These are phyloP conservation scores for Eucalyptus coolabah DNA, from an alignment of 345 rosid species.

Conservation along the genomic window DNA sequence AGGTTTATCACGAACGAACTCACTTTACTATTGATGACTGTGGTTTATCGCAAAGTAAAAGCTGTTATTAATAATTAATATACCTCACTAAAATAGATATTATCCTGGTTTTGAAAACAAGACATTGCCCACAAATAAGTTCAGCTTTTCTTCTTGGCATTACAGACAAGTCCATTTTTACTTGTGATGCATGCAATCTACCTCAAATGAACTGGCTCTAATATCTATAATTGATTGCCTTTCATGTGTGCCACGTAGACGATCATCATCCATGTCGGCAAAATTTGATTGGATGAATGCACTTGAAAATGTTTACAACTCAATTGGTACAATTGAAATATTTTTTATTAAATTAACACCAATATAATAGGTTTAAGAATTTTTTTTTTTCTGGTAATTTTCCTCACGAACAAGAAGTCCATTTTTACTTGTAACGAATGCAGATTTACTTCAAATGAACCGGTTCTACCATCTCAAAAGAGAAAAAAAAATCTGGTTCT, in stretches of 20 bases:
- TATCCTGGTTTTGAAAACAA: not conserved
- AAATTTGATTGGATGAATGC: too few relatives aligned
- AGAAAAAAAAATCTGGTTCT: too few relatives aligned
- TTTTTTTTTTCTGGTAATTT: not conserved
- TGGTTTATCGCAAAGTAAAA: not conserved
- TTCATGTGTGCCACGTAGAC: not conserved
- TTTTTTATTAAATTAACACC: too few relatives aligned
- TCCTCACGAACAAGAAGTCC: not conserved
- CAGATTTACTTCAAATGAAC: not conserved
- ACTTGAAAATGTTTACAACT: too few relatives aligned
- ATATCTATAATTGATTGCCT: not conserved
- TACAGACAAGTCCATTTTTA: not conserved
- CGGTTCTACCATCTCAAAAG: not conserved
- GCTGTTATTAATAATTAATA: not conserved
- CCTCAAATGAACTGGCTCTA: not conserved
- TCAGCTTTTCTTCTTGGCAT: not conserved
- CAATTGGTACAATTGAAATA: fast-evolving
- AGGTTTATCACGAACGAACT: not conserved
- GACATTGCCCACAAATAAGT: not conserved
- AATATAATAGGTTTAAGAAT: too few relatives aligned
- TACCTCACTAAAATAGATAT: not conserved
- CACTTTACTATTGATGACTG: not conserved
- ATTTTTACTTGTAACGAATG: not conserved
- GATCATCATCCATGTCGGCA: not conserved
- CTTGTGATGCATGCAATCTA: not conserved